These are phyloP conservation scores for Crithidia sp. DNA, from an alignment of 208 protist species.

Conservation along the genomic window DNA sequence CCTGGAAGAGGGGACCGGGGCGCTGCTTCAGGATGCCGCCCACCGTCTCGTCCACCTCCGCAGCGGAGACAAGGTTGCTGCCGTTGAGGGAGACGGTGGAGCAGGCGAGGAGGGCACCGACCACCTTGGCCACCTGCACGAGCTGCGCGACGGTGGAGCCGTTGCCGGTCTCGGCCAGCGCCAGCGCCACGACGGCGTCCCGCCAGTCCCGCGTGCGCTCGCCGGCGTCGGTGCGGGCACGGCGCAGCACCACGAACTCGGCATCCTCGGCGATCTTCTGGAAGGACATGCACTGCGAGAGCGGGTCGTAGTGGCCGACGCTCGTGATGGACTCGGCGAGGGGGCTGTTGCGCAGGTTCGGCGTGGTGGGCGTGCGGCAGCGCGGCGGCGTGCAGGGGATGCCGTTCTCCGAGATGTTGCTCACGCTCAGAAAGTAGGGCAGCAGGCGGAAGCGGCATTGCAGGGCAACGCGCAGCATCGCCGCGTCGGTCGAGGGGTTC, in stretches of 20 bases:
- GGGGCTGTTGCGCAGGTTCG: slow-evolving; percentile 57
- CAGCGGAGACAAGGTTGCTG: slow-evolving; percentile 38
- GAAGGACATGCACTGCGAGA: slow-evolving; percentile 68
- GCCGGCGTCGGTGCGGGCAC: slow-evolving; percentile 34
- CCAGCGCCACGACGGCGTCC: slow-evolving; percentile 52
- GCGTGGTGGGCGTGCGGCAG: slow-evolving; percentile 43
- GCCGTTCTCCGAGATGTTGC: slow-evolving; percentile 51
- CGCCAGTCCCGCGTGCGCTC: slow-evolving; percentile 43
- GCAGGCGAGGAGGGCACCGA: slow-evolving; percentile 64
- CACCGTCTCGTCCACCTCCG: slow-evolving; percentile 56
- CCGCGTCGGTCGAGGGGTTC: slow-evolving; percentile 42
- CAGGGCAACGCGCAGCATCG: slow-evolving; percentile 55
- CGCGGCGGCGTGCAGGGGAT: slow-evolving; percentile 47
- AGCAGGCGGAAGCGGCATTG: slow-evolving; percentile 77
- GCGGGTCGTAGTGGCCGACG: slow-evolving; percentile 66
- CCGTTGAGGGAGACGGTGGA: slow-evolving; percentile 37
- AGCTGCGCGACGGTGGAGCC: slow-evolving; percentile 57
- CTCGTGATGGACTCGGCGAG: slow-evolving; percentile 58
- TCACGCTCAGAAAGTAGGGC: slow-evolving; percentile 69
- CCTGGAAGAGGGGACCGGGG: slow-evolving; percentile 47
- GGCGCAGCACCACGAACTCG: slow-evolving; percentile 65
- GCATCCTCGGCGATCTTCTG: slow-evolving; percentile 62
- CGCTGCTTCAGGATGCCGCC: slow-evolving; percentile 42
- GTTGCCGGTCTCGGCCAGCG: slow-evolving; percentile 42
- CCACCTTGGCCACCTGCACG: slow-evolving; percentile 68